phyloP scores from a whole-genome alignment of 148 eudicot genomes.

The Gaultheria prostrata region DNA sequence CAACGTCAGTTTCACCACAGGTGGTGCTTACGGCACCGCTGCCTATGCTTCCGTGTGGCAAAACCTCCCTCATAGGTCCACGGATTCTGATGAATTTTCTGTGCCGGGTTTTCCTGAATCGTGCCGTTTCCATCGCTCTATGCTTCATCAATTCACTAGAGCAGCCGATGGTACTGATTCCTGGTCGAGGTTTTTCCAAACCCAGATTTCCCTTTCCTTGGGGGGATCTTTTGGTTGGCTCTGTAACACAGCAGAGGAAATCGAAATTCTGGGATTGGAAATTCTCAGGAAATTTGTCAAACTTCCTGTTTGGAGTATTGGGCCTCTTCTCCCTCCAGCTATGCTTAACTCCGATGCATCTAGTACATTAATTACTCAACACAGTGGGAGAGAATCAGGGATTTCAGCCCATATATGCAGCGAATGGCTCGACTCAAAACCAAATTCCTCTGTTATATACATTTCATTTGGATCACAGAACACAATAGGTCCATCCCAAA shows the following conservation, averaged over 20 bases:
- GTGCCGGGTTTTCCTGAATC: slow-evolving; percentile 66
- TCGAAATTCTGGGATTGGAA: slow-evolving; percentile 60
- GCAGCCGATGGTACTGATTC: slow-evolving; percentile 56
- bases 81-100: slow-evolving; percentile 38
- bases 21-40: slow-evolving; percentile 74
- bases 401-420: slow-evolving; percentile 34
- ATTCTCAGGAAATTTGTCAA: slow-evolving; percentile 35
- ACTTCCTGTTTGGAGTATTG: slow-evolving; percentile 61
- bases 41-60: slow-evolving; percentile 60
- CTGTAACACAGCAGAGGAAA: slow-evolving; percentile 59
- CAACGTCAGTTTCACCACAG: slow-evolving; percentile 55
- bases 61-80: slow-evolving; percentile 50
- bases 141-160: slow-evolving; percentile 45
- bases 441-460: slow-evolving; percentile 47
- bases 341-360: slow-evolving; percentile 12
- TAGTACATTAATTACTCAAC: neutral
- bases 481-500: slow-evolving; percentile 52
- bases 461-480: slow-evolving; percentile 87
- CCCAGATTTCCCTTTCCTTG: slow-evolving; percentile 35
- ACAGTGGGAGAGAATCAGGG: slow-evolving; percentile 29
- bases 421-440: slow-evolving; percentile 43
- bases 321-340: slow-evolving; percentile 46
- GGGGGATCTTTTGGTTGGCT: slow-evolving; percentile 48
- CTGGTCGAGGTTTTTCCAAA: slow-evolving; percentile 63
- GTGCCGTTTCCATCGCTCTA: slow-evolving; percentile 36